phyloP scores from a whole-genome alignment of 2,329 filamentous ascomycete species.

The Penicillium sclerotiorum region DNA sequence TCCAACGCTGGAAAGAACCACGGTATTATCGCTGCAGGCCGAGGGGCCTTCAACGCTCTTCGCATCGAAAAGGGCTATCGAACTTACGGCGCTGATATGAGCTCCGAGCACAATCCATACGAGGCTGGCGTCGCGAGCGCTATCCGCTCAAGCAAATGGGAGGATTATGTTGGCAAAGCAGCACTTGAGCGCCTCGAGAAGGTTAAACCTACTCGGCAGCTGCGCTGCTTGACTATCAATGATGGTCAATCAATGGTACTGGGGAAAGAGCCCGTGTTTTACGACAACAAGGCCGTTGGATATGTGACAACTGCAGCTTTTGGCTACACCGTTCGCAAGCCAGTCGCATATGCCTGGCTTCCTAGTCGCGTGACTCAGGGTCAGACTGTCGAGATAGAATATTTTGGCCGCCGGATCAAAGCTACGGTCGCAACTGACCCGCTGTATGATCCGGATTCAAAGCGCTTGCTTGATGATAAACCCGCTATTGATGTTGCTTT shows the following conservation, averaged over 20 bases:
- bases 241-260: slow-evolving; percentile 61
- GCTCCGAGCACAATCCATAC: slow-evolving; percentile 62
- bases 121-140: slow-evolving; percentile 60
- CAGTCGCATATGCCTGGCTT: slow-evolving; percentile 62
- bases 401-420: slow-evolving; percentile 58
- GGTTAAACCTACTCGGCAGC: slow-evolving; percentile 38
- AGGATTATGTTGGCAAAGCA: slow-evolving; percentile 54
- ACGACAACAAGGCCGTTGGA: slow-evolving; percentile 51
- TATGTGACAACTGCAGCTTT: slow-evolving; percentile 66
- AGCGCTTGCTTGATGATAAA: slow-evolving; percentile 32
- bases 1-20: slow-evolving; percentile 58
- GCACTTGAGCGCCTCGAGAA: slow-evolving; percentile 50
- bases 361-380: slow-evolving; percentile 53
- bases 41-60: slow-evolving; percentile 60
- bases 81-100: slow-evolving; percentile 61
- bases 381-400: slow-evolving; percentile 60
- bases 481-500: slow-evolving; percentile 8
- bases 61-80: slow-evolving; percentile 64
- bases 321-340: slow-evolving; percentile 61
- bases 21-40: slow-evolving; percentile 62
- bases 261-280: slow-evolving; percentile 64
- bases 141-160: slow-evolving; percentile 43
- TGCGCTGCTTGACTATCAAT: slow-evolving; percentile 57
- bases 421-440: slow-evolving; percentile 59
- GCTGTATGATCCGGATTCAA: slow-evolving; percentile 49